phyloP scores from a whole-genome alignment of 106 monocot species.

The Dendrobium chrysotoxum region DNA sequence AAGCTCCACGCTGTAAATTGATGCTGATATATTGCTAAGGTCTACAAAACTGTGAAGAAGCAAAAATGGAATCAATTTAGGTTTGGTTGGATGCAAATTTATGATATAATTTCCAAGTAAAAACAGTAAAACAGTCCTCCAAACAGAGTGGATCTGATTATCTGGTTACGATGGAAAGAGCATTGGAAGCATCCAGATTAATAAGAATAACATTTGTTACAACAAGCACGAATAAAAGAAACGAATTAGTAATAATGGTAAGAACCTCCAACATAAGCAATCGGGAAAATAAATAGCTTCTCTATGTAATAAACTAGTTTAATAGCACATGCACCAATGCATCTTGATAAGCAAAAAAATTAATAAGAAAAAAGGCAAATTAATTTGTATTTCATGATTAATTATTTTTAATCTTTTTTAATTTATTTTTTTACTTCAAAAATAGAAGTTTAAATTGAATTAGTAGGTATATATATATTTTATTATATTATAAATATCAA shows the following conservation, averaged over 20 bases:
- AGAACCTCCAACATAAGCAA: not conserved
- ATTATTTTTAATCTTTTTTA: too few species aligned
- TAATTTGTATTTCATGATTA: too few species aligned
- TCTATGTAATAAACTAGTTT: too few species aligned
- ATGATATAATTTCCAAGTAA: not conserved
- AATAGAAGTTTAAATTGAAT: too few species aligned
- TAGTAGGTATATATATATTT: too few species aligned
- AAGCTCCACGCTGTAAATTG: slow-evolving; percentile 84
- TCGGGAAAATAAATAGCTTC: too few species aligned
- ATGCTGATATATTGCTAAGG: slow-evolving; percentile 75
- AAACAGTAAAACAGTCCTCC: not conserved
- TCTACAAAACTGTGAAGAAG: slow-evolving; percentile 67
- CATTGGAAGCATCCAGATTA: not conserved
- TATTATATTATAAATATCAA: too few species aligned
- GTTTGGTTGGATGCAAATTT: not conserved
- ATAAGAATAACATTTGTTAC: not conserved
- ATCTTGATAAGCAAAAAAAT: too few species aligned
- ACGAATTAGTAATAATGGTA: not conserved
- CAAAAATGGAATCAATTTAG: not conserved
- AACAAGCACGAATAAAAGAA: not conserved
- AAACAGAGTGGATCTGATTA: not conserved
- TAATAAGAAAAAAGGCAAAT: too few species aligned
- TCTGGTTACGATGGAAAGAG: not conserved
- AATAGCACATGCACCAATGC: too few species aligned
- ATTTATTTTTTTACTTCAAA: too few species aligned